phyloP scores from a whole-genome alignment of 345 rosid species.

The Eucalyptus polybractea region DNA sequence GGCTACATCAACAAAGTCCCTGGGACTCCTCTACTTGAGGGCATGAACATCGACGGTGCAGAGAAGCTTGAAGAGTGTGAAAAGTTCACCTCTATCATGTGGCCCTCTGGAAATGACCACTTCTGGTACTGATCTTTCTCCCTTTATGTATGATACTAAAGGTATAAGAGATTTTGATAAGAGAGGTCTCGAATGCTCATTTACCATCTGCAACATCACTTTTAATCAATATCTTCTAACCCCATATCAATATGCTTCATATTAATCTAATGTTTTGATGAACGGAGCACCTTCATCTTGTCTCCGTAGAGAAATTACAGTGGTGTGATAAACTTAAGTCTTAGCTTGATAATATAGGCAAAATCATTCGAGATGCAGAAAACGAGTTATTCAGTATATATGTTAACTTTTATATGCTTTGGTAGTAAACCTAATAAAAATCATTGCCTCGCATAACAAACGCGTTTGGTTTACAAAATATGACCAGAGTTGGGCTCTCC shows the following conservation, averaged over 20 bases:
- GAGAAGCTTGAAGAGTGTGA: conserved; percentile 8
- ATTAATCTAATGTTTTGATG: not conserved
- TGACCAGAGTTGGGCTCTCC: not conserved
- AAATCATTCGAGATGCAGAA: not conserved
- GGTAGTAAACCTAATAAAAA: not conserved
- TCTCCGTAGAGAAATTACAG: not conserved
- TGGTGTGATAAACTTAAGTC: not conserved
- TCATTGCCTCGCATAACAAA: not conserved
- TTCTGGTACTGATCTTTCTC: conserved; percentile 12
- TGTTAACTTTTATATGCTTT: not conserved
- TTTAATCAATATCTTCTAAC: not conserved
- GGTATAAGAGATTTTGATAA: not conserved
- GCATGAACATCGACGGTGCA: conserved; percentile 23
- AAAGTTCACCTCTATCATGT: conserved; percentile 25
- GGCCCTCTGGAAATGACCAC: conserved; percentile 35
- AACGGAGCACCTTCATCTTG: not conserved
- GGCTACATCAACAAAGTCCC: conserved; percentile 26
- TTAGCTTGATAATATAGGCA: not conserved
- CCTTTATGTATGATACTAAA: not conserved
- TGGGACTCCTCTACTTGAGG: conserved; percentile 22
- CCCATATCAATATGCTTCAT: not conserved
- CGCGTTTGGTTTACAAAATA: not conserved
- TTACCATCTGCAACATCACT: not conserved
- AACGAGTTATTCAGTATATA: not conserved
- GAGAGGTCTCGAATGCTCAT: not conserved